phyloP scores from a whole-genome alignment of 2,329 filamentous ascomycete species.

The Neoascochyta sp. region DNA sequence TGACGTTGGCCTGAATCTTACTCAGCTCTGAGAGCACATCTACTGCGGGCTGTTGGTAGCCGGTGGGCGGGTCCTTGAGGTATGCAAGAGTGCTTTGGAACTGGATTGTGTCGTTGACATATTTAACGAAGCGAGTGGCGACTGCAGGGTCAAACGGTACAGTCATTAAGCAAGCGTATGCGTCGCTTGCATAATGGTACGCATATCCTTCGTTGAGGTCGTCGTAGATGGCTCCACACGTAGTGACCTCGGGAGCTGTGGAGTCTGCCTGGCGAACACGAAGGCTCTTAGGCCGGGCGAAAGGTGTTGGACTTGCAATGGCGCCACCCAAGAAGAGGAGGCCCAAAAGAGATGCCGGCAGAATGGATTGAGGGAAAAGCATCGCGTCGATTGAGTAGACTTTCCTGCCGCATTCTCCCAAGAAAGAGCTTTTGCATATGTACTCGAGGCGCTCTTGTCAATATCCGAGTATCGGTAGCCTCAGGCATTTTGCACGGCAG shows the following conservation, averaged over 20 bases:
- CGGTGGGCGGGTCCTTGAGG: conserved; percentile 39
- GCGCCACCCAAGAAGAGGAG: neutral
- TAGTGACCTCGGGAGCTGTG: conserved; percentile 2
- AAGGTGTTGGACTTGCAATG: conserved; percentile 1
- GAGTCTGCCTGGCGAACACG: conserved; percentile 5
- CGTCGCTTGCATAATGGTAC: conserved; percentile 7
- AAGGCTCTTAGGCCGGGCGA: conserved; percentile 1
- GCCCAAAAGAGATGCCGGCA: neutral
- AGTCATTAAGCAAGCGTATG: conserved; percentile 38
- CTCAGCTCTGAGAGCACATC: conserved; percentile 32
- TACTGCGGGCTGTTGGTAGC: conserved; percentile 42
- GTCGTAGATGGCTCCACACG: conserved; percentile 6
- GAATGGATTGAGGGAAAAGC: neutral
- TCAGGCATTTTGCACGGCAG: neutral
- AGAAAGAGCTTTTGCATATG: neutral
- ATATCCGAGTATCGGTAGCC: too few species aligned
- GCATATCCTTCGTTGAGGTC: conserved; percentile 4
- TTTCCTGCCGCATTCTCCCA: neutral
- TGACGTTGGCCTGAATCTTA: conserved; percentile 23
- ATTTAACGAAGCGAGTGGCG: conserved; percentile 44
- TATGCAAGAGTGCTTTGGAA: conserved; percentile 46
- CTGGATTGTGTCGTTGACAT: conserved; percentile 46
- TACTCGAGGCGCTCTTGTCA: neutral
- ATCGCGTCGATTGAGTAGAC: neutral
- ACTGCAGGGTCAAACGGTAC: conserved; percentile 47